Conservation (phyloP, 371 early-diverging fungal species). For the Coemansia linderi region DNA sequence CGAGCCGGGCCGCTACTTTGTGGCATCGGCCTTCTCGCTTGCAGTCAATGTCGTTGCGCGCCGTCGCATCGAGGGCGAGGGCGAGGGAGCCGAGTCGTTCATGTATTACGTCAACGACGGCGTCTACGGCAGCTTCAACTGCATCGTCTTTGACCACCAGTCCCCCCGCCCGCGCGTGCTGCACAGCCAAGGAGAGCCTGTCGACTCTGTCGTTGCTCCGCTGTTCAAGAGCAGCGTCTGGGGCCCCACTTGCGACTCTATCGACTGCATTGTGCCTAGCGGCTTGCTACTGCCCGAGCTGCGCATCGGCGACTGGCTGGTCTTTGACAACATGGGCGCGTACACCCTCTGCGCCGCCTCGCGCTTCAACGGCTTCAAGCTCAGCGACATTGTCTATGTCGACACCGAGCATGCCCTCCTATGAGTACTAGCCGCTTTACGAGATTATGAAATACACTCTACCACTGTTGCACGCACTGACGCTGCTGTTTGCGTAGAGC, state of each 20-base stretch:
- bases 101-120: slow-evolving; percentile 98
- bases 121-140: slow-evolving; percentile 97
- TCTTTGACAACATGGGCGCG: slow-evolving; percentile 95
- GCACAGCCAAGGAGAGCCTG: slow-evolving; percentile 57
- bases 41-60: slow-evolving; percentile 91
- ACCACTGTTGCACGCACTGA: neutral
- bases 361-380: slow-evolving; percentile 90
- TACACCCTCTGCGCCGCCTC: slow-evolving; percentile 89
- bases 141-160: slow-evolving; percentile 95
- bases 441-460: neutral
- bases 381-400: slow-evolving; percentile 82
- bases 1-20: slow-evolving; percentile 97
- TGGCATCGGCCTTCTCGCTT: slow-evolving; percentile 88
- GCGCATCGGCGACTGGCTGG: slow-evolving; percentile 94
- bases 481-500: slow-evolving; percentile 1
- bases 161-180: slow-evolving; percentile 73
- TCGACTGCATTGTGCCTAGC: slow-evolving; percentile 85
- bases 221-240: slow-evolving; percentile 76
- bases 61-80: slow-evolving; percentile 65
- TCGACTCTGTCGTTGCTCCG: slow-evolving; percentile 26
- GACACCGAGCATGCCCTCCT: slow-evolving; percentile 61
- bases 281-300: slow-evolving; percentile 73
- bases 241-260: slow-evolving; percentile 99
- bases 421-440: neutral
- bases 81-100: slow-evolving; percentile 62